Conservation (phyloP, 306 rosid genomes). For the Quercus gilva region DNA sequence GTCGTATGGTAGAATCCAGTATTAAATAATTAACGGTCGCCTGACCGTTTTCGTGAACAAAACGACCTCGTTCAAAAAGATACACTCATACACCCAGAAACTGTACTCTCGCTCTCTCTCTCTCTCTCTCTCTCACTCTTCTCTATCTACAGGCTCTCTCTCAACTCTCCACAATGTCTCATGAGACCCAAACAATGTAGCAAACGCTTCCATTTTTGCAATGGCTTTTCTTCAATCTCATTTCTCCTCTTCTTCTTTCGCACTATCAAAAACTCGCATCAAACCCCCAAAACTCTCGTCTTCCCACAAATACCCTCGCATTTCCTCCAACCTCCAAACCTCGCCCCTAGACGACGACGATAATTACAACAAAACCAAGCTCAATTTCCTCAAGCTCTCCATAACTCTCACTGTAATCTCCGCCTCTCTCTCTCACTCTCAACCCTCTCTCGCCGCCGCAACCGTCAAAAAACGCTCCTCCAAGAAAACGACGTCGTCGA, state of each 20-base stretch:
- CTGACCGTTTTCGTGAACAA: too few relatives aligned
- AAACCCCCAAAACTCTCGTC: constrained; percentile 6
- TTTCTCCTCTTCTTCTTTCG: constrained; percentile 24
- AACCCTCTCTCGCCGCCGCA: constrained; percentile 39
- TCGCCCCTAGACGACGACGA: constrained; percentile 24
- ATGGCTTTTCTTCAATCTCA: not conserved
- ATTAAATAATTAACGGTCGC: too few relatives aligned
- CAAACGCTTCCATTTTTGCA: not conserved
- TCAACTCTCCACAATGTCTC: not conserved
- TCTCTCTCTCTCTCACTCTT: not conserved
- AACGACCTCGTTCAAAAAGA: too few relatives aligned
- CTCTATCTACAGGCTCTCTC: not conserved
- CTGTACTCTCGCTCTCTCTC: too few relatives aligned
- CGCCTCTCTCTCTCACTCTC: constrained; percentile 43
- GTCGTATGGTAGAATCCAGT: too few relatives aligned
- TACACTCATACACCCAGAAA: too few relatives aligned
- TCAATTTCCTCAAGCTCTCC: constrained; percentile 60
- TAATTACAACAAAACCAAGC: constrained; percentile 13
- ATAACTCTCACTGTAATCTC: constrained; percentile 76
- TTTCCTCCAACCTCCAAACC: constrained; percentile 44
- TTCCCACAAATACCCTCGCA: constrained; percentile 17
- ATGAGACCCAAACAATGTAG: constrained; percentile 13
- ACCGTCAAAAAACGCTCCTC: constrained; percentile 51
- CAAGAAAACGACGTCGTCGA: constrained; percentile 42
- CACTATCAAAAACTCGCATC: constrained; percentile 33